Evolutionary conservation across 768 basidiomycete species (phyloP), one percentile per base, ranked within the genome.

Genomic region (Exsudoporus frostii): DNA sequence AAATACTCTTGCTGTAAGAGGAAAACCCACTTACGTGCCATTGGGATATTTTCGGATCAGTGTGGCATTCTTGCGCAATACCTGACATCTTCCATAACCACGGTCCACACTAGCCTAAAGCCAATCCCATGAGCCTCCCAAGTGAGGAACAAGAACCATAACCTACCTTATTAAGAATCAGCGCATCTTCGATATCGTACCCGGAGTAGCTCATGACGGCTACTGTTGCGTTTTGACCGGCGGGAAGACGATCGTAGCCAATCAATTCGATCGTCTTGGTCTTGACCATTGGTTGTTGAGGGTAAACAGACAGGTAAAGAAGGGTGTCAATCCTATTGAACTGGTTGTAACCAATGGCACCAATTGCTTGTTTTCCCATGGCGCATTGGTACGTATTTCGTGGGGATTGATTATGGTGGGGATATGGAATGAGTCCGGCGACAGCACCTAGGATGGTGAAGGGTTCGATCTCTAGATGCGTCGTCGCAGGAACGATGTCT

Each of bases 321-420:
- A 99, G 80, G 0, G 97, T 99, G 70, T 99, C 97, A 67, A 99
- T 98, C 41, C 97, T 84, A 66, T 93, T 92, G 59, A 98, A 84
- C 70, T 99, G 97, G 69, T 98, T 99, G 73, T 95, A 97, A 0
- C 87, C 96, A 56, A 99, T 99, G 13, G 95, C 95, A 20, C 97
- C 97, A 58, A 99, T 99, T 2, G 97, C 96, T 76, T 99, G 97
- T 76, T 99, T 99, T 50, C 97, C 96, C 96, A 99, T 99, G 50
- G 96, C 96, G 65, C 96, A 99, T 75, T 99, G 96, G 69, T 99
- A 99, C 10, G 97, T 99, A 65, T 99, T 99, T 50, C 97, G 88
- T 3, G 97, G 97, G 5, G 97, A 98, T 66, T 99, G 97, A 65
- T 99, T 99, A 70, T 99, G 97, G 68, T 99, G 97, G 2, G 97